Conservation (phyloP, 495 filamentous ascomycete species). For the Lepidopterella palustris region DNA sequence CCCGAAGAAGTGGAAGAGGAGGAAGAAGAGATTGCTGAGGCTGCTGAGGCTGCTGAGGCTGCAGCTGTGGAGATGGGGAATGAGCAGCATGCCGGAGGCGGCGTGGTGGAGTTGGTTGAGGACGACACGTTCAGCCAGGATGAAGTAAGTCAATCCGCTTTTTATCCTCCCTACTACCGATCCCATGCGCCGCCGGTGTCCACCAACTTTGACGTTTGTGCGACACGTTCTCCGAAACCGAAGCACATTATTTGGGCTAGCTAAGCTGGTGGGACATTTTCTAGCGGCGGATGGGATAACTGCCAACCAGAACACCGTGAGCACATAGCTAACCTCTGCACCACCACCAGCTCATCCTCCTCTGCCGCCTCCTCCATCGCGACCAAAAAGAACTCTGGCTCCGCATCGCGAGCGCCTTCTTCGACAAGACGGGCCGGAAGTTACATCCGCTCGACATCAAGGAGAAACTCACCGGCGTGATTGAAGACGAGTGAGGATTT, state of each 20-base stretch:
- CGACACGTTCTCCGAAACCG: too few relatives aligned
- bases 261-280: too few relatives aligned
- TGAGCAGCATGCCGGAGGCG: background rate
- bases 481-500: background rate
- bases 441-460: constrained; percentile 30
- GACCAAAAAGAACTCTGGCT: constrained; percentile 29
- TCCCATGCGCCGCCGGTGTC: too few relatives aligned
- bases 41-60: background rate
- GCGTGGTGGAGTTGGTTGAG: constrained; percentile 3
- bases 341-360: constrained; percentile 21
- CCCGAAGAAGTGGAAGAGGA: background rate
- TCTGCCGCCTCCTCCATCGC: constrained; percentile 26
- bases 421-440: constrained; percentile 31
- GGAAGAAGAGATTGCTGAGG: background rate
- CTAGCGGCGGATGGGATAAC: too few relatives aligned
- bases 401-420: constrained; percentile 27
- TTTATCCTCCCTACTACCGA: background rate
- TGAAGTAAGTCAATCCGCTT: background rate
- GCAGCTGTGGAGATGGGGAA: background rate
- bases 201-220: too few relatives aligned
- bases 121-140: constrained; percentile 18
- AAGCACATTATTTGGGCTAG: too few relatives aligned
- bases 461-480: constrained; percentile 28
- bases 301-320: too few relatives aligned
- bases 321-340: background rate